These are phyloP conservation scores for Aegilops tauschii DNA, from an alignment of 176 grass and related monocot genomes.

Conservation along the genomic window DNA sequence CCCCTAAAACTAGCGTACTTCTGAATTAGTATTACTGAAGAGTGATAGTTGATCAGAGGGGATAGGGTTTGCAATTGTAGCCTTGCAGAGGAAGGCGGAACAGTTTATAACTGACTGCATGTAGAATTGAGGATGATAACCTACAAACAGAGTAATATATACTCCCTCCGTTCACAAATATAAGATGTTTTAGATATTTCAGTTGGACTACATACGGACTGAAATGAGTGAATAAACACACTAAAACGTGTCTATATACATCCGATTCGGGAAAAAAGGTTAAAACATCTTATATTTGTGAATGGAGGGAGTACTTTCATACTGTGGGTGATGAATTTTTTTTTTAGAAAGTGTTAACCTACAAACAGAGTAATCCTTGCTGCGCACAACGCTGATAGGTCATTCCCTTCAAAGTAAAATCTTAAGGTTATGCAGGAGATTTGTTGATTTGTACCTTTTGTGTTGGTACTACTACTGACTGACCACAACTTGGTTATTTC, in stretches of 20 bases:
- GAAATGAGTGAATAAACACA: no score
- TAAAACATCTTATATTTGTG: no score
- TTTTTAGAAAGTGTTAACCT: no score
- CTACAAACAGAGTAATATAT: background rate
- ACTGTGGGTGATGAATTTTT: no score
- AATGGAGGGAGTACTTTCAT: no score
- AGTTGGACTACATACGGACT: no score
- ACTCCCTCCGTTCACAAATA: no score
- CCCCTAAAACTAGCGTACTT: background rate
- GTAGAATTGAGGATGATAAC: background rate
- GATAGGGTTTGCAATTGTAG: background rate
- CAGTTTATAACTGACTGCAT: no score
- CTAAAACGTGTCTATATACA: no score
- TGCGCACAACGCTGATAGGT: no score
- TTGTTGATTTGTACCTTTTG: background rate
- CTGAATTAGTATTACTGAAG: background rate
- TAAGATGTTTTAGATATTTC: no score
- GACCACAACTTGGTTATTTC: background rate
- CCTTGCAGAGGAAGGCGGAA: background rate
- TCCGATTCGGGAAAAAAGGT: no score
- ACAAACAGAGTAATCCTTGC: background rate
- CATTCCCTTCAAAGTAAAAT: background rate
- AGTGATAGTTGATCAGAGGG: background rate
- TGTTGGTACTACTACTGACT: background rate
- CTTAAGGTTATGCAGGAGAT: background rate